phyloP scores from a whole-genome alignment of 805 yeast species.

The Saccharomycopsis microspora region DNA sequence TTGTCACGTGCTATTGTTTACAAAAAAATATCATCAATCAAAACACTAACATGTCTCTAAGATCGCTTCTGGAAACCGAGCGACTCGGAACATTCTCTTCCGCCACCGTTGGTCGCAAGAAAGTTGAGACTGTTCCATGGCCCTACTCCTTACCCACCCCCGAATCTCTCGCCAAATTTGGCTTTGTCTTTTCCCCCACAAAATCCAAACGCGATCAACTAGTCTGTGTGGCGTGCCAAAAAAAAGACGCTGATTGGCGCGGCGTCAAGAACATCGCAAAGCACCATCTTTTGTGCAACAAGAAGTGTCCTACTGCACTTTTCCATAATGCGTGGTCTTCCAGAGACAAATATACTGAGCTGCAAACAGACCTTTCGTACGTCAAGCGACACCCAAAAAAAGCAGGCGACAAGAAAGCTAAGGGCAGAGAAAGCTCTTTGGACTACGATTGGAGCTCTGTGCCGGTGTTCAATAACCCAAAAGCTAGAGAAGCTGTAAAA shows the following conservation, averaged over 20 bases:
- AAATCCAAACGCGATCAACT: slow-evolving; percentile 38
- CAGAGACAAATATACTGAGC: slow-evolving; percentile 18
- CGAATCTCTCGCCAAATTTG: slow-evolving; percentile 39
- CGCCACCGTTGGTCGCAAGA: slow-evolving; percentile 12
- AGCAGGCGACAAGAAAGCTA: neutral
- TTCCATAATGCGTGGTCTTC: slow-evolving; percentile 10
- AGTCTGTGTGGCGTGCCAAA: slow-evolving; percentile 45
- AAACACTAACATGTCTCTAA: too few species aligned
- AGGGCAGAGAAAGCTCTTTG: slow-evolving; percentile 1
- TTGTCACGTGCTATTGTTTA: too few species aligned
- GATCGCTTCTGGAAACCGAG: neutral
- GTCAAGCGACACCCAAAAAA: slow-evolving; percentile 16
- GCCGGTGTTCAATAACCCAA: slow-evolving; percentile 25
- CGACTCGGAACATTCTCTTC: slow-evolving; percentile 6
- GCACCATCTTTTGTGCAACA: slow-evolving; percentile 31
- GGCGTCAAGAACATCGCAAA: slow-evolving; percentile 33
- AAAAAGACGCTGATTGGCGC: slow-evolving; percentile 50
- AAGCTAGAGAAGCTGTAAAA: slow-evolving; percentile 21
- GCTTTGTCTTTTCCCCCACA: slow-evolving; percentile 54
- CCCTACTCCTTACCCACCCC: slow-evolving; percentile 21
- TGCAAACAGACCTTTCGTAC: slow-evolving; percentile 19
- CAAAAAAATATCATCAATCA: too few species aligned
- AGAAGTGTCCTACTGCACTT: slow-evolving; percentile 27
- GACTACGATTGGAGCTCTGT: slow-evolving; percentile 17
- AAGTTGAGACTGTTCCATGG: slow-evolving; percentile 17